Percentiles rank a stretch among this genome's conserved stretches.
These are phyloP conservation scores for Aspergillus bertholletiae DNA, from an alignment of 495 filamentous ascomycete genomes.

Conservation along the genomic window DNA sequence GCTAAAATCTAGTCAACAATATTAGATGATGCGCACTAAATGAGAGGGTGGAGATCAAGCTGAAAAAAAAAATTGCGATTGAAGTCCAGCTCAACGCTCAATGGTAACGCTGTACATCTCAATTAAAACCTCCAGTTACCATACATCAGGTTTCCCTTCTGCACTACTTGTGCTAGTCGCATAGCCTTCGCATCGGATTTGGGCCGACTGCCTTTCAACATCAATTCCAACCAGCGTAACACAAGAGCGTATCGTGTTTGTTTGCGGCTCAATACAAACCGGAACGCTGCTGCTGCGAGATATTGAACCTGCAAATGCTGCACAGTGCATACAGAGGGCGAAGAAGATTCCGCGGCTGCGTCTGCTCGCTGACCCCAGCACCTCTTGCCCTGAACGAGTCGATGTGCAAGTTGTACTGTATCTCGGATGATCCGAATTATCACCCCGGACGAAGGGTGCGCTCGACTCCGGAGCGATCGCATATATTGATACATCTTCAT, in stretches of 20 bases:
- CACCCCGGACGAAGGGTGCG: conserved; percentile 50
- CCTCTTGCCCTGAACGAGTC: conserved; percentile 60
- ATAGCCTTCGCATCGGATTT: conserved; percentile 24
- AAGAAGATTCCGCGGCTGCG: neutral
- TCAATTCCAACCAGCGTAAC: conserved; percentile 58
- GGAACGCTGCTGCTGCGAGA: conserved; percentile 64
- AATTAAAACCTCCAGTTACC: conserved; percentile 41
- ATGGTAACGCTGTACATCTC: no score
- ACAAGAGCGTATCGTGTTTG: conserved; percentile 62
- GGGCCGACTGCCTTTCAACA: conserved; percentile 31
- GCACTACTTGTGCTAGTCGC: conserved; percentile 29
- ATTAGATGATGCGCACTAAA: no score
- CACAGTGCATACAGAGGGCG: conserved; percentile 52
- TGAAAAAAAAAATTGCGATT: no score
- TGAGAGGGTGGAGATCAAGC: no score
- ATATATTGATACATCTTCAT: conserved; percentile 83
- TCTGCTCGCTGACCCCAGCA: conserved; percentile 21
- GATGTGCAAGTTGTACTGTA: conserved; percentile 59
- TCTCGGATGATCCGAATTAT: conserved; percentile 65
- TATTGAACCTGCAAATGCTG: conserved; percentile 65
- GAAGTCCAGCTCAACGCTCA: no score
- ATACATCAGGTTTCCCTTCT: conserved; percentile 32
- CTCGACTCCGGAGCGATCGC: conserved; percentile 52
- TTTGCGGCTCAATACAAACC: conserved; percentile 59
- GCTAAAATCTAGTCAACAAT: no score